Evolutionary conservation across 345 rosid species (phyloP).

Genomic region (Rubroshorea leprosula): DNA sequence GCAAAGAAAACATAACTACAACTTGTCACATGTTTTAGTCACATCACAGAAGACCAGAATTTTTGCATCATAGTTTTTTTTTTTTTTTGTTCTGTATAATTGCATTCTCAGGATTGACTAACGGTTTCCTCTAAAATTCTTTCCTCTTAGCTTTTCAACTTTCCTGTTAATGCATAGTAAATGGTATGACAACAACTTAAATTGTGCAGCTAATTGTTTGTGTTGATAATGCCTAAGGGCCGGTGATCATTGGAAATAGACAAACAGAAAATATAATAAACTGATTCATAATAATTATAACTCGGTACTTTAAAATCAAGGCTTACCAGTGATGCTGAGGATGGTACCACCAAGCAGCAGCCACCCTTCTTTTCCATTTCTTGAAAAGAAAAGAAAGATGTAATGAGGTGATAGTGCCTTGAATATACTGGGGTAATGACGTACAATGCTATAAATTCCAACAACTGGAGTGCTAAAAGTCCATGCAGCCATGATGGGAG

Average conservation of each 20-base stretch:
- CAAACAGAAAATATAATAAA: background rate
- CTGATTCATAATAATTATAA: background rate
- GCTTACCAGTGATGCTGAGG: slow-evolving; percentile 74
- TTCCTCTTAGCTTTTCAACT: no score
- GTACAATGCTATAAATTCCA: slow-evolving; percentile 69
- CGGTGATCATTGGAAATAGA: background rate
- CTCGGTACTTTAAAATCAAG: slow-evolving; percentile 1
- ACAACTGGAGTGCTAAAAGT: slow-evolving; percentile 65
- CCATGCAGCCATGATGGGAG: slow-evolving; percentile 88
- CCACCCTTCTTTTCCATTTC: slow-evolving; percentile 75
- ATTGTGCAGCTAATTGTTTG: background rate
- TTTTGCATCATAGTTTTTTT: no score
- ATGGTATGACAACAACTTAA: background rate
- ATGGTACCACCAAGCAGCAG: slow-evolving; percentile 73
- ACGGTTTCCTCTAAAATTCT: no score
- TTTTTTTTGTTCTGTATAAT: no score
- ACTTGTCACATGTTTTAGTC: no score
- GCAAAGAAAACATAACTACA: no score
- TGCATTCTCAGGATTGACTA: no score
- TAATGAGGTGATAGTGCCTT: slow-evolving; percentile 78
- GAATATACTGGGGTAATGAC: slow-evolving; percentile 59
- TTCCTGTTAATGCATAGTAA: background rate
- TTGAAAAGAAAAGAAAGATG: slow-evolving; percentile 50
- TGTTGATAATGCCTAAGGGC: background rate
- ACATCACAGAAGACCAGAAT: no score